Conservation (phyloP, 306 rosid species). For the Alnus glutinosa region DNA sequence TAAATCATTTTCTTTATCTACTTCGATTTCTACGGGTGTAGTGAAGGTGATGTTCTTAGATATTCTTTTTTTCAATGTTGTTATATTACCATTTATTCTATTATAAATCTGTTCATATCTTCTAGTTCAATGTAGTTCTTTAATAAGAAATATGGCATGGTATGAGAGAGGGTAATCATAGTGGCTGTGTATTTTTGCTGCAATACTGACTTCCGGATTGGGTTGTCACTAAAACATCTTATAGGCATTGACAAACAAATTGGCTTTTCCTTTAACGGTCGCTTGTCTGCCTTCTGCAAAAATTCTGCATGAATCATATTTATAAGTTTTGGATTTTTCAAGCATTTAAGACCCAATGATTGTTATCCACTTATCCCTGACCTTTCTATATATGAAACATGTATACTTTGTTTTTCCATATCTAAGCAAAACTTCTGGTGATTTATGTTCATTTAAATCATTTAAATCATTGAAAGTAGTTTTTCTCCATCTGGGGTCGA, state of each 20-base stretch:
- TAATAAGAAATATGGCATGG: too few relatives aligned
- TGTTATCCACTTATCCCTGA: neutral
- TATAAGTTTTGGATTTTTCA: neutral
- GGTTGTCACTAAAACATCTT: too few relatives aligned
- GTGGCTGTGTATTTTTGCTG: too few relatives aligned
- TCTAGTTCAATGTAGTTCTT: neutral
- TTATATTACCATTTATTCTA: neutral
- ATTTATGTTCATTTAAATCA: too few relatives aligned
- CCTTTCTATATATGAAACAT: neutral
- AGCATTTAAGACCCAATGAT: neutral
- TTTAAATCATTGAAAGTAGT: neutral
- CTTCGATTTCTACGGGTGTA: neutral
- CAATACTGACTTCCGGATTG: too few relatives aligned
- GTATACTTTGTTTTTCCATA: neutral
- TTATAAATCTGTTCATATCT: neutral
- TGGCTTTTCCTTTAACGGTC: neutral
- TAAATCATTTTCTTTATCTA: neutral
- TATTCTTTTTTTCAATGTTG: too few relatives aligned
- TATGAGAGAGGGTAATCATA: too few relatives aligned
- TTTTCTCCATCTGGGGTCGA: neutral
- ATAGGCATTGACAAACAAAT: too few relatives aligned
- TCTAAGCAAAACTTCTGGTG: neutral
- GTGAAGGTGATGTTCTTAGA: neutral
- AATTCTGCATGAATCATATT: neutral
- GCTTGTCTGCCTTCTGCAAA: neutral